These are phyloP conservation scores for Hymenoscyphus occultus DNA, from an alignment of 2,329 filamentous ascomycete genomes.

Conservation along the genomic window DNA sequence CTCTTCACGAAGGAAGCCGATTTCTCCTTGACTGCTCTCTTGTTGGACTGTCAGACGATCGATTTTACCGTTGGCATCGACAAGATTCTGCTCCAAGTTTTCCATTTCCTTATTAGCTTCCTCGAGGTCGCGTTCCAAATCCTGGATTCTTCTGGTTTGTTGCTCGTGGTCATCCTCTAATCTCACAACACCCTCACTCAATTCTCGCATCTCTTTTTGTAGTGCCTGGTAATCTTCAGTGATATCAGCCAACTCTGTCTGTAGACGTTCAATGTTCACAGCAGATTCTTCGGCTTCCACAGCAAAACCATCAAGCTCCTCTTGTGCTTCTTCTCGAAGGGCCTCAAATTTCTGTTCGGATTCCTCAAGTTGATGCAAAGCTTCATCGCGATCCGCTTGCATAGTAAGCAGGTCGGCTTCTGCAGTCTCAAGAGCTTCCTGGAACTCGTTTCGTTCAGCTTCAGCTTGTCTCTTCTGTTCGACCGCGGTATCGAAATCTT, in stretches of 20 bases:
- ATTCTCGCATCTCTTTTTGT: constrained; percentile 88
- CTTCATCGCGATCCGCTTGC: constrained; percentile 83
- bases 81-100: constrained; percentile 76
- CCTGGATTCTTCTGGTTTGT: constrained; percentile 74
- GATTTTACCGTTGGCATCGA: constrained; percentile 82
- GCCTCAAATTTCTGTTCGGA: constrained; percentile 59
- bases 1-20: constrained; percentile 92
- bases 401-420: constrained; percentile 77
- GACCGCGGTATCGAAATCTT: constrained; percentile 74
- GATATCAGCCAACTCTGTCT: constrained; percentile 69
- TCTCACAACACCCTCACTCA: constrained; percentile 81
- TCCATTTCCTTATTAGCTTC: constrained; percentile 86
- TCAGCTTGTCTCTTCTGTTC: constrained; percentile 60
- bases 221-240: constrained; percentile 88
- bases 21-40: constrained; percentile 88
- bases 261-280: constrained; percentile 66
- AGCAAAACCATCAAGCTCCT: constrained; percentile 65
- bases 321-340: constrained; percentile 60
- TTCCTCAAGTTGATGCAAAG: constrained; percentile 61
- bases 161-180: constrained; percentile 86
- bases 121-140: constrained; percentile 76
- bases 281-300: constrained; percentile 70
- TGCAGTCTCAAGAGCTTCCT: constrained; percentile 76
- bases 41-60: constrained; percentile 86
- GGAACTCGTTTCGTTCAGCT: constrained; percentile 58